Evolutionary conservation across 495 filamentous ascomycete species (phyloP).

Genomic region (Talaromyces wortmannii): DNA sequence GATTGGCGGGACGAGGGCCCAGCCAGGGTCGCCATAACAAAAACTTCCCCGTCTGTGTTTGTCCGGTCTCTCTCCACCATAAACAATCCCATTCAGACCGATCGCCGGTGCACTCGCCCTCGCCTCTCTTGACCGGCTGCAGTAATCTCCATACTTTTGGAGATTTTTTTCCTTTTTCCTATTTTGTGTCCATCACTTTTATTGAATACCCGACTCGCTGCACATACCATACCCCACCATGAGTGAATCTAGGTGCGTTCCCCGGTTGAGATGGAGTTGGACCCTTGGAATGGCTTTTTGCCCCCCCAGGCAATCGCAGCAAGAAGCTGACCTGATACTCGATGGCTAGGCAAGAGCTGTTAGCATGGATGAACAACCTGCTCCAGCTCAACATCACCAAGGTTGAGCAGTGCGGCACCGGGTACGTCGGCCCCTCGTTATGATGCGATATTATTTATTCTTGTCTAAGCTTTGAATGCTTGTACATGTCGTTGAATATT

Average conservation of each 20-base stretch:
- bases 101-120: no score
- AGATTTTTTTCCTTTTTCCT: neutral
- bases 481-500: neutral
- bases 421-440: constrained; percentile 53
- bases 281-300: neutral
- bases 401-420: constrained; percentile 97
- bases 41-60: neutral
- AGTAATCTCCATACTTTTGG: no score
- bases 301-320: neutral
- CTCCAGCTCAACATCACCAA: constrained; percentile 96
- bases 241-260: constrained; percentile 47
- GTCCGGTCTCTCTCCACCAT: neutral
- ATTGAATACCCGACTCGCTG: neutral
- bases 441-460: no score
- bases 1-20: neutral
- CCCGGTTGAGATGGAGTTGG: neutral
- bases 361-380: constrained; percentile 95
- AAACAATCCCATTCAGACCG: neutral
- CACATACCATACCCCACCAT: constrained; percentile 35
- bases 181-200: neutral
- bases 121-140: no score
- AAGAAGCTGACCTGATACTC: neutral
- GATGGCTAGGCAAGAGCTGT: constrained; percentile 76
- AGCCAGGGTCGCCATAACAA: constrained; percentile 1
- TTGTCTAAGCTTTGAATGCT: no score